Conservation (phyloP, 1,284 basidiomycete species). For the Puccinia hordei region DNA sequence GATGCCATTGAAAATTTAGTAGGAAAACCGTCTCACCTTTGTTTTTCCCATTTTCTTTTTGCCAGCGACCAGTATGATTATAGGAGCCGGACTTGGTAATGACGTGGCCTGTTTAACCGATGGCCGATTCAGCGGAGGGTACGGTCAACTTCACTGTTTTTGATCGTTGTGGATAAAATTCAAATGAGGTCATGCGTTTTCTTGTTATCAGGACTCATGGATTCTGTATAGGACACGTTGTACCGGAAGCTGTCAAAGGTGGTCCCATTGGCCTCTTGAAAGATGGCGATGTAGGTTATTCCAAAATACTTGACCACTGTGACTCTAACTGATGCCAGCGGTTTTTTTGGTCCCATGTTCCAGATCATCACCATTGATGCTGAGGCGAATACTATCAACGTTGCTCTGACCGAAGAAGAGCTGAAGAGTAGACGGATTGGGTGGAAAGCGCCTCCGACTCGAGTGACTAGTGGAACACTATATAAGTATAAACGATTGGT, state of each 20-base stretch:
- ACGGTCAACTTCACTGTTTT: slow-evolving; percentile 55
- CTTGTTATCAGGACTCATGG: slow-evolving; percentile 56
- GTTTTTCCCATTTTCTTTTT: slow-evolving; percentile 60
- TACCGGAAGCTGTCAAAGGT: slow-evolving; percentile 85
- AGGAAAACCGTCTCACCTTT: slow-evolving; percentile 5
- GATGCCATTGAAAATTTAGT: too few species aligned
- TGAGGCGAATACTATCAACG: slow-evolving; percentile 43
- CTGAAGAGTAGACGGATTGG: slow-evolving; percentile 17
- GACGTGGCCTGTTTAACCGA: slow-evolving; percentile 93
- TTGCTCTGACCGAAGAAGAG: slow-evolving; percentile 41
- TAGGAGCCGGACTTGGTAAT: slow-evolving; percentile 87
- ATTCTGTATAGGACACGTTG: slow-evolving; percentile 89
- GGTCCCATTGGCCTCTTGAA: slow-evolving; percentile 85
- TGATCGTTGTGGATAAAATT: background rate
- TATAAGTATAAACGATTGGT: slow-evolving; percentile 48
- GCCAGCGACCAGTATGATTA: slow-evolving; percentile 64
- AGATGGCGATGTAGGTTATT: slow-evolving; percentile 73
- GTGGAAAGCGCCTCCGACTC: slow-evolving; percentile 32
- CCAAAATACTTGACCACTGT: background rate
- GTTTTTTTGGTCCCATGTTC: background rate
- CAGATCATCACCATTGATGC: slow-evolving; percentile 50
- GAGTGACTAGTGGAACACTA: slow-evolving; percentile 27
- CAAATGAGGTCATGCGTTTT: background rate
- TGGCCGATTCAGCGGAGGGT: slow-evolving; percentile 93
- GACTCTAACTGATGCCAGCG: background rate